phyloP scores from a whole-genome alignment of 495 filamentous ascomycete species.

The Pyronema domesticum region DNA sequence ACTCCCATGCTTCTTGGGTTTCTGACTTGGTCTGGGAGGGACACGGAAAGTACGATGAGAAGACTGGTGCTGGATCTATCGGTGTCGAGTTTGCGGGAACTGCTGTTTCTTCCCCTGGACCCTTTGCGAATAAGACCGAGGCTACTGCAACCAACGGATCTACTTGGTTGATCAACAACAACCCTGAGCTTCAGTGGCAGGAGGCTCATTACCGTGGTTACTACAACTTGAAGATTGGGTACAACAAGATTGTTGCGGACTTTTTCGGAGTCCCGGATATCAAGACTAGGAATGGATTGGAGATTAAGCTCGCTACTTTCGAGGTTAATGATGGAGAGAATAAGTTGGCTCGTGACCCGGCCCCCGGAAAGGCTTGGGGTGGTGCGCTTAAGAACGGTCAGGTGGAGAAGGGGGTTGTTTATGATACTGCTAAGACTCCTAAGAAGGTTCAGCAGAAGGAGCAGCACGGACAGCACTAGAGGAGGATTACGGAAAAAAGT shows the following conservation, averaged over 20 bases:
- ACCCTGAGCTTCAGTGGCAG: conserved; percentile 47
- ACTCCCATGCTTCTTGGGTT: conserved; percentile 45
- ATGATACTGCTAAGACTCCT: not conserved
- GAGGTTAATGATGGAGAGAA: conserved; percentile 40
- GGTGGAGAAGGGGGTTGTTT: not conserved
- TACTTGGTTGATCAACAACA: conserved; percentile 31
- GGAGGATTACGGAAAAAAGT: too few species aligned
- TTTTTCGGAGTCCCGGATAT: conserved; percentile 40
- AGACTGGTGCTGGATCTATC: conserved; percentile 37
- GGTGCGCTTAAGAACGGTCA: conserved; percentile 31
- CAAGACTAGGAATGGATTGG: conserved; percentile 29
- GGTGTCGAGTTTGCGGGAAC: conserved; percentile 51
- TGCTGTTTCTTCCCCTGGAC: conserved; percentile 37
- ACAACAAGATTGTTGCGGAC: conserved; percentile 33
- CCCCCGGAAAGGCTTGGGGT: conserved; percentile 30
- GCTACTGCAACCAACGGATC: conserved; percentile 28
- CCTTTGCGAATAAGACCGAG: conserved; percentile 33
- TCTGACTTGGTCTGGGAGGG: conserved; percentile 47
- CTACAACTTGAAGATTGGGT: conserved; percentile 36
- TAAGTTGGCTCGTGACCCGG: conserved; percentile 11
- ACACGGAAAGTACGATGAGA: conserved; percentile 31
- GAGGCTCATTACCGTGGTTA: conserved; percentile 51
- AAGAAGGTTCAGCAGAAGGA: too few species aligned
- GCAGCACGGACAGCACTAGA: too few species aligned
- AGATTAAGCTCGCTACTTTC: conserved; percentile 42